These are phyloP conservation scores for Myxozyma sirexii DNA, from an alignment of 805 yeast species.

Conservation along the genomic window DNA sequence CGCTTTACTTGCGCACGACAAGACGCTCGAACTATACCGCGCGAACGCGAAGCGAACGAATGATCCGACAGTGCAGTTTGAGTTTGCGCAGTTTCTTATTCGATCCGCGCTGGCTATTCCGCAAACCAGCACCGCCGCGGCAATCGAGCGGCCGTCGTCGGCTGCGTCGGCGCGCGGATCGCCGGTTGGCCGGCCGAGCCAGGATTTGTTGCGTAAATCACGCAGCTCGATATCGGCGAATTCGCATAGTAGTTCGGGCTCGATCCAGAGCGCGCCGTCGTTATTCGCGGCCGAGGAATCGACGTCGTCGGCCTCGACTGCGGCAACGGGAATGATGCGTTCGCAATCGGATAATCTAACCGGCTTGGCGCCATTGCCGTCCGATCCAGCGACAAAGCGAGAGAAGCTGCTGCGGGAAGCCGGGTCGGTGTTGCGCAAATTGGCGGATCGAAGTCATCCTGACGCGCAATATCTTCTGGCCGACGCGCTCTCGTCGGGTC, in stretches of 20 bases:
- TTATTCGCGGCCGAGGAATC: slow-evolving; percentile 9
- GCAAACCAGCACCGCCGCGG: not conserved
- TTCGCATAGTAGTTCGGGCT: slow-evolving; percentile 8
- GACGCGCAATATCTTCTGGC: slow-evolving; percentile 92
- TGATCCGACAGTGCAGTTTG: slow-evolving; percentile 85
- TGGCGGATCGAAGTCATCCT: slow-evolving; percentile 76
- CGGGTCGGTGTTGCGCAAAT: slow-evolving; percentile 62
- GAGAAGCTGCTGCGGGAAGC: slow-evolving; percentile 76
- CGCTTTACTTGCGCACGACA: slow-evolving; percentile 66
- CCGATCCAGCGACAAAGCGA: slow-evolving; percentile 30
- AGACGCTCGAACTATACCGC: slow-evolving; percentile 84
- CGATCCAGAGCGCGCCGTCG: slow-evolving; percentile 13
- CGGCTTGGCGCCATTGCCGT: not conserved
- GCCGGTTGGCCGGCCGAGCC: not conserved
- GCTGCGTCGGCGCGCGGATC: not conserved
- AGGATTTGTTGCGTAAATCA: slow-evolving; percentile 4
- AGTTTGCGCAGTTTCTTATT: slow-evolving; percentile 86
- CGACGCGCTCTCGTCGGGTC: slow-evolving; percentile 87
- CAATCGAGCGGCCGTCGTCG: not conserved
- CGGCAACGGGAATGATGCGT: slow-evolving; percentile 5
- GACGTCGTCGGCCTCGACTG: slow-evolving; percentile 12
- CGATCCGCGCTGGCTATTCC: slow-evolving; percentile 66
- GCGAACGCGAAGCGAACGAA: slow-evolving; percentile 80
- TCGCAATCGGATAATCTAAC: slow-evolving; percentile 4
- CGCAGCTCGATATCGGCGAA: slow-evolving; percentile 11